Evolutionary conservation across 2,329 filamentous ascomycete genomes (phyloP), one percentile per base, ranked within the genome.

Genomic region (Fusarium stilboides): DNA sequence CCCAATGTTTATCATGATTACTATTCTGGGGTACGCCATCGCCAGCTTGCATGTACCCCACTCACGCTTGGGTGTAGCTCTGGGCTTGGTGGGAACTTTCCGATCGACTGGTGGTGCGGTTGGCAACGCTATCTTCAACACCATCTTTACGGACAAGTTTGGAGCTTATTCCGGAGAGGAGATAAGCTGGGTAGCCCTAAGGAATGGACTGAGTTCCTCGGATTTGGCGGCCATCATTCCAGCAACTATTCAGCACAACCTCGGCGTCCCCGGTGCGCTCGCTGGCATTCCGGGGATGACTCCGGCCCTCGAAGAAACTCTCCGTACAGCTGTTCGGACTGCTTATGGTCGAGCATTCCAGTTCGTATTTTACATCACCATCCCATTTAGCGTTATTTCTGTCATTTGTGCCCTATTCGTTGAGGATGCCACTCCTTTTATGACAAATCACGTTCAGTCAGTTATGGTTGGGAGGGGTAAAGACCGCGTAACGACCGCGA

Each of bases 41-140:
- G 51, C 65, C 6, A 68, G 65, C 28, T 20, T 68, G 7, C 65
- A 68, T 19, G 65, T 68, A 1, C 65, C 65, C 1, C 65, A 68
- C 43, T 68, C 65, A 5, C 65, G 62, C 28, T 3, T 68, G 1
- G 65, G 65, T 6, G 57, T 68, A 1, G 62, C 65, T 2, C 62
- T 68, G 57, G 65, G 65, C 14, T 57, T 68, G 2, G 39, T 68
- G 0, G 65, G 65, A 5, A 67, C 65, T 0, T 68, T 68, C 7
- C 43, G 65, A 8, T 67, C 64, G 1, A 37, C 59, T 0, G 62
- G 62, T 5, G 62, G 62, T 31, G 62, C 62, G 0, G 62, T 65
- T 2, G 62, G 62, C 24, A 65, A 65, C 22, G 52, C 62, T 7
- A 52, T 65, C 20, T 65, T 65, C 24, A 63, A 65, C 37, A 65